Evolutionary conservation across 2,329 filamentous ascomycete species (phyloP).

Genomic region (Triangularia setosa): DNA sequence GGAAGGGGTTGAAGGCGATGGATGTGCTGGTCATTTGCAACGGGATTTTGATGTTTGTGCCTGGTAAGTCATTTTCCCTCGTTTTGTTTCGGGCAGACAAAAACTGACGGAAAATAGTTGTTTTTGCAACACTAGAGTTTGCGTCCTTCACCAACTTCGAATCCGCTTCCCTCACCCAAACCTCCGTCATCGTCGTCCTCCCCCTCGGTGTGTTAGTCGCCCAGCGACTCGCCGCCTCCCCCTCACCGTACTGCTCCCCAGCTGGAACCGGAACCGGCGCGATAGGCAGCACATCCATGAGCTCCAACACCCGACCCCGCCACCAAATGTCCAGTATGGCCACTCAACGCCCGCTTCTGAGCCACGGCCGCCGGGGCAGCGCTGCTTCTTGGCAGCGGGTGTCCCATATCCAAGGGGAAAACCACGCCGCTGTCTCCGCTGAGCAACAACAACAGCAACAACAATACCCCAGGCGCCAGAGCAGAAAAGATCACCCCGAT

Average conservation of each 20-base stretch:
- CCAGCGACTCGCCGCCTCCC: slow-evolving; percentile 38
- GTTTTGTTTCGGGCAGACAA: slow-evolving; percentile 6
- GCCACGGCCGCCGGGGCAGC: not conserved
- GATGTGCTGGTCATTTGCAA: slow-evolving; percentile 55
- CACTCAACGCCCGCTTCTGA: not conserved
- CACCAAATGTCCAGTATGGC: not conserved
- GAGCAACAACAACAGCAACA: not conserved
- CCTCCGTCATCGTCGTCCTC: slow-evolving; percentile 48
- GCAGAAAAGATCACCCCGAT: not conserved
- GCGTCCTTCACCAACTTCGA: slow-evolving; percentile 43
- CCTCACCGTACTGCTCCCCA: slow-evolving; percentile 6
- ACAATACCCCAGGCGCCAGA: not conserved
- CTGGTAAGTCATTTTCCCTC: slow-evolving; percentile 38
- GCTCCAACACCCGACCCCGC: not conserved
- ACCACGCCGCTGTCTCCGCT: not conserved
- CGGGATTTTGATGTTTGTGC: slow-evolving; percentile 52
- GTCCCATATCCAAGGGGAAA: not conserved
- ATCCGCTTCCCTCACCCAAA: slow-evolving; percentile 46
- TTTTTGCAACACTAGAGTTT: slow-evolving; percentile 49
- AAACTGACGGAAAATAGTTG: slow-evolving; percentile 35
- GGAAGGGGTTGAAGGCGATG: slow-evolving; percentile 44
- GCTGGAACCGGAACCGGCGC: not conserved
- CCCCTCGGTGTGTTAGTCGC: slow-evolving; percentile 51
- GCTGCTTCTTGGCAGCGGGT: not conserved
- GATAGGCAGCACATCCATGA: slow-evolving; percentile 1